Evolutionary conservation across 1,284 basidiomycete species (phyloP), one percentile per base, ranked within the genome.

Genomic region (Ganoderma leucocontextum): DNA sequence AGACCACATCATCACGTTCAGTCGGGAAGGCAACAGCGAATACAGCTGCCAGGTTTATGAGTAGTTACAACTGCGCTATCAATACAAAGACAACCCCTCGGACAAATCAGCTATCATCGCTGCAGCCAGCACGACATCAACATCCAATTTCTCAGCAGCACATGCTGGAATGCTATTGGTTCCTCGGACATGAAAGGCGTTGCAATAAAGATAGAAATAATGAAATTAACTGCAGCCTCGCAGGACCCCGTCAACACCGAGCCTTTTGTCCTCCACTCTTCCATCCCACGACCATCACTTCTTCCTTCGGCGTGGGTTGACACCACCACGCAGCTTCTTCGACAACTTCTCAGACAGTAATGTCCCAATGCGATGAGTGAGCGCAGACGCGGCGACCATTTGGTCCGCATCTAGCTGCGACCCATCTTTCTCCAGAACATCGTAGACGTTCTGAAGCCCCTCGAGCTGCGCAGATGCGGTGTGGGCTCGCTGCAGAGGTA

Each of bases 1-100:
- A 88, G 87, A 88, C 74, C 87, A 89, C 74, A 87, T 89, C 72
- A 79, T 89, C 64, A 85, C 87, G 0, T 89, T 90, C 74, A 84
- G 82, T 38, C 81, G 89, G n/a, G 88, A 90, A 76, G 89, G 88
- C 4, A 84, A 84, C 72, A 77, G 81, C 64, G 83, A 80, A 13
- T 89, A 85, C 72, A 84, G 85, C 2, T 88, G 84, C 70, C 81
- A 85, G 72, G 78, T 84, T 12, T 71, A 65, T 41, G 69, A 69
- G 58, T 73, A 67, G 58, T 41, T 36, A 7, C 36, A 25, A 19
- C n/a, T 13, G 38, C 15, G 38, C 36, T 25, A 41, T 60, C 38
- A 41, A 39, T 42, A 25, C 19, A 42, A 25, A 19, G 38, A 39
- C n/a, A 22, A 22, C 38, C n/a, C 38, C 5, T 25, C 22, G 22